Conservation (phyloP, 192 early-diverging fungal species). For the Piromyces finnis region DNA sequence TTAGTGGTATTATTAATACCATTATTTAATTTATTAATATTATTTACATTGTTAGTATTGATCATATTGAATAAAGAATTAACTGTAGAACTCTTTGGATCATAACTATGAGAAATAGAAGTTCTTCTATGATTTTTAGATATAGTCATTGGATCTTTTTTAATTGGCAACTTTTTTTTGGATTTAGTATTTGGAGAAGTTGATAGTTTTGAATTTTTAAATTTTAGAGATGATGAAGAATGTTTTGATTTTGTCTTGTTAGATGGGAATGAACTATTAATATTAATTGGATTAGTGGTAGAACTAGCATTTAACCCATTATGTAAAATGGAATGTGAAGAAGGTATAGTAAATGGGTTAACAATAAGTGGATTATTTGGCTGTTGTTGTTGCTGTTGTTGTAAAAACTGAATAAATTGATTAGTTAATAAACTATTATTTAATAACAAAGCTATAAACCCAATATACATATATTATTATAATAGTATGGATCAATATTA, state of each 20-base stretch:
- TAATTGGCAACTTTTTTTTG: background rate
- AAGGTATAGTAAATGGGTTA: background rate
- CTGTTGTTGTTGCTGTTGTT: background rate
- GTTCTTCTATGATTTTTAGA: background rate
- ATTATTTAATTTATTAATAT: background rate
- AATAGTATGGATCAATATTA: too few species aligned
- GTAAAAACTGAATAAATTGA: background rate
- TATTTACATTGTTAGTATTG: background rate
- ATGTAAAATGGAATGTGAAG: background rate
- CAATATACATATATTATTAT: too few species aligned
- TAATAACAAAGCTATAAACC: background rate
- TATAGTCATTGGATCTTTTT: background rate
- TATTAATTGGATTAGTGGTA: background rate
- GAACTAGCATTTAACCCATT: background rate
- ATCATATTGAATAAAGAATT: background rate
- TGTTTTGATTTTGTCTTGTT: background rate
- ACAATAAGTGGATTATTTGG: background rate
- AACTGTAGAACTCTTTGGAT: background rate
- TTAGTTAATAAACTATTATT: background rate
- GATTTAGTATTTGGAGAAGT: background rate
- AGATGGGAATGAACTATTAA: background rate
- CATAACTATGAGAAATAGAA: background rate
- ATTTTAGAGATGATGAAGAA: background rate
- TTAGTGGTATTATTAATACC: background rate
- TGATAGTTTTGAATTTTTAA: background rate